Base-by-base conservation (phyloP, 2,329 filamentous ascomycete genomes). In the Penicillium sp. region DNA sequence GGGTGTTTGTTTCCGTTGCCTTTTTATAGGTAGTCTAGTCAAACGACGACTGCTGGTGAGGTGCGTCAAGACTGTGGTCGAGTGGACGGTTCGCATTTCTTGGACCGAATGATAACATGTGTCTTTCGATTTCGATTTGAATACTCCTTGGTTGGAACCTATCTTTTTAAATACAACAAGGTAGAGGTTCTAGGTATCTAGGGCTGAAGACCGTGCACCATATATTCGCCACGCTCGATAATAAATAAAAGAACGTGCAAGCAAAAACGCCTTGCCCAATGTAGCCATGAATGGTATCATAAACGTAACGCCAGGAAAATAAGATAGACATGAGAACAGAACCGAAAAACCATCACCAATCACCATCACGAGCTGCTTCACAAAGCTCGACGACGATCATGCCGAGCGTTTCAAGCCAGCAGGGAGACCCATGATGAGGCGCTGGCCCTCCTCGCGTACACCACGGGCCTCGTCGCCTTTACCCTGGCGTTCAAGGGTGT, bases 401-500 rank as follows among this genome's bases (percentile, higher is more conserved):
- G 40, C 32, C 7, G 51, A 37, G 30, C 59, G 56, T 47, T 62
- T 68, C 51, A 70, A 45, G 21, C 59, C 57, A 14, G 60, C 44
- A 4, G 68, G 68, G 30, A 72, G 49, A 17, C 56, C 57, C 44
- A 60, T 60, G 48, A 68, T 61, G 23, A 69, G 53, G 13, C 58
- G 58, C 33, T 67, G 61, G 10, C 66, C 77, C 51, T 75, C 72
- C n/a, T 67, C 64, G 27, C 67, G 64, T 5, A 71, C 64, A 5
- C 50, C 51, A 25, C 60, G 59, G 8, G 78, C 78, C 47, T 82
- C 75, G 3, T 66, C 66, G 9, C 60, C 62, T 53, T 84, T 80
- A 15, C 86, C 86, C 56, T 86, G 80, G 39, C 85, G 77, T 53
- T 88, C 85, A 49, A 84, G 77, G 15, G 83, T 87, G 55, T 87